These are phyloP conservation scores for Penicillium janthinellum DNA, from an alignment of 2,329 filamentous ascomycete genomes.

Conservation along the genomic window DNA sequence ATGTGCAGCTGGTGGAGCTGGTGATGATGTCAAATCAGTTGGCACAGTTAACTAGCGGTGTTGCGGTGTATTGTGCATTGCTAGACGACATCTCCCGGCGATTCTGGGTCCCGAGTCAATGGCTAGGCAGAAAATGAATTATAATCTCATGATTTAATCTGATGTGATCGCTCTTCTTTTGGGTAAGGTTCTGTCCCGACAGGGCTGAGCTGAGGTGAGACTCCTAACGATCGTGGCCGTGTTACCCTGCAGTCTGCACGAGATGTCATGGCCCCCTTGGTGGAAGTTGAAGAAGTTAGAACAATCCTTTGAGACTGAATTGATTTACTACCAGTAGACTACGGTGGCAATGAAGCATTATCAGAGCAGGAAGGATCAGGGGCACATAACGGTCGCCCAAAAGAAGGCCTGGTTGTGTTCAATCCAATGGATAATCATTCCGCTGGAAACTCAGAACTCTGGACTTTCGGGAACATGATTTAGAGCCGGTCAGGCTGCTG, in stretches of 20 bases:
- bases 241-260: background rate
- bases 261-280: background rate
- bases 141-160: background rate
- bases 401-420: too few relatives aligned
- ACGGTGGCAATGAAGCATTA: too few relatives aligned
- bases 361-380: too few relatives aligned
- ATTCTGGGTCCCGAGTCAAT: too few relatives aligned
- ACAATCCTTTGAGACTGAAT: too few relatives aligned
- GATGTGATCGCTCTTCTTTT: background rate
- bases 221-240: background rate
- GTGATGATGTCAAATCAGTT: slow-evolving; percentile 20
- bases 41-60: background rate
- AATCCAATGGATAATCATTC: background rate
- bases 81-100: background rate
- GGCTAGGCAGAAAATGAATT: too few relatives aligned
- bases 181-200: background rate
- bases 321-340: too few relatives aligned
- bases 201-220: slow-evolving; percentile 3
- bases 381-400: too few relatives aligned
- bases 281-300: background rate
- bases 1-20: slow-evolving; percentile 14
- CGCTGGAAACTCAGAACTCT: too few relatives aligned
- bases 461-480: too few relatives aligned
- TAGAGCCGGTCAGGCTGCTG: background rate
- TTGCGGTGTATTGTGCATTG: background rate